phyloP scores from a whole-genome alignment of 768 basidiomycete genomes.

The Leccinum subgranulosum region DNA sequence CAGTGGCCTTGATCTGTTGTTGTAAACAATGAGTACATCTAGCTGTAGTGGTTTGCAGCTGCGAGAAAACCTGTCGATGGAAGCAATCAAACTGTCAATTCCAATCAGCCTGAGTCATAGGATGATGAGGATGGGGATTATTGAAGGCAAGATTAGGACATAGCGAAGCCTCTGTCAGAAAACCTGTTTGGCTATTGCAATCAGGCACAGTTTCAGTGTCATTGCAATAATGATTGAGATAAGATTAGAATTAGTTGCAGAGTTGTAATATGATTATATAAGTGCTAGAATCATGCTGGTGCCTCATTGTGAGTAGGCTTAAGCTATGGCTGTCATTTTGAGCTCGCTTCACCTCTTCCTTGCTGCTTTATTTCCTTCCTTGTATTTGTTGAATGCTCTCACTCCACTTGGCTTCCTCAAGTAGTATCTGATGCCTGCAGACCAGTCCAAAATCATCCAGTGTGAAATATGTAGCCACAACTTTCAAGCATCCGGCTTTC shows the following conservation, averaged over 20 bases:
- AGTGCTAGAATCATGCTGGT: neutral
- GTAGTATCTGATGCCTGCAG: neutral
- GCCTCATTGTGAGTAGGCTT: too few species aligned
- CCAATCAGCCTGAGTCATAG: too few species aligned
- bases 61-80: too few species aligned
- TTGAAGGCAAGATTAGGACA: too few species aligned
- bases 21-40: too few species aligned
- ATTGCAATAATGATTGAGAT: neutral
- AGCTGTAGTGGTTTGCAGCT: too few species aligned
- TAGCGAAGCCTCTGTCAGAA: too few species aligned
- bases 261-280: neutral
- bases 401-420: neutral
- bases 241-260: neutral
- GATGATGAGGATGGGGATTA: too few species aligned
- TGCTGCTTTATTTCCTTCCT: neutral
- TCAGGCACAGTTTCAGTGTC: neutral
- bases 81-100: too few species aligned
- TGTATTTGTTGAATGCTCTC: neutral
- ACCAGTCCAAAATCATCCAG: neutral
- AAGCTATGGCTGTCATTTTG: neutral
- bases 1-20: too few species aligned
- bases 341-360: neutral
- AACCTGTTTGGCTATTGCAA: neutral
- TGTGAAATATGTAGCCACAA: neutral
- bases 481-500: neutral